Base-by-base conservation (phyloP, 495 filamentous ascomycete species). In the Friedmanniomyces simplex region DNA sequence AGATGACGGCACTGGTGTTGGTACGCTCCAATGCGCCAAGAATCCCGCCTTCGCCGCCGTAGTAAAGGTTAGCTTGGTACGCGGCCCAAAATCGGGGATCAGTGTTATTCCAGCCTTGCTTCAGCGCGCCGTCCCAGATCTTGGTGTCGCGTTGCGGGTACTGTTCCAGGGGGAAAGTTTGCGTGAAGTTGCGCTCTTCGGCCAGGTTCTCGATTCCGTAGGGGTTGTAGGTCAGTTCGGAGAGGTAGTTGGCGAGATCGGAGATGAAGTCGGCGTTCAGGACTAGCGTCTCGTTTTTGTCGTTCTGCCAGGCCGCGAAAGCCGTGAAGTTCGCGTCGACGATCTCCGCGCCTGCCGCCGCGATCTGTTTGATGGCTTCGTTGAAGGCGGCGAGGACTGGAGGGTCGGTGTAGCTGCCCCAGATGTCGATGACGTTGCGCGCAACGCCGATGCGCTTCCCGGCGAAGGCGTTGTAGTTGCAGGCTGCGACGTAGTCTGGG, bases 401-500 rank as follows among this genome's bases (percentile, higher is more conserved):
- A 7, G 49, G 52, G 21, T 68, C 57, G 18, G 16, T 34, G 32
- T 60, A 55, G 36, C 50, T 65, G 4, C 52, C 48, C 28, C 41
- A 66, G 28, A 69, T 26, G 1, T 61, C 66, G 34, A 78, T 65
- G 13, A 78, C 68, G 53, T 82, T 82, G 25, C 72, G 67, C 8
- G 79, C 74, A 22, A 82, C 69, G 24, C 79, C 79, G 43, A 82
- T 77, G 22, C 77, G 69, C 41, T 72, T 73, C 8, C 78, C 78
- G 16, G 64, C 53, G 4, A 82, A 65, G 7, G 73, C 72, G 34
- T 68, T 69, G 24, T 72, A 63, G 36, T 76, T 70, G 68, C 78
- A 81, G 0, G 78, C 76, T 16, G 67, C 73, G 10, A 76, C 71
- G 60, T 81, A 81, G 55, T 80, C 68, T 0, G 78, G 76, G 10